These are phyloP conservation scores for Borealophlyctis nickersoniae DNA, from an alignment of 192 early-diverging fungal species.

Conservation along the genomic window DNA sequence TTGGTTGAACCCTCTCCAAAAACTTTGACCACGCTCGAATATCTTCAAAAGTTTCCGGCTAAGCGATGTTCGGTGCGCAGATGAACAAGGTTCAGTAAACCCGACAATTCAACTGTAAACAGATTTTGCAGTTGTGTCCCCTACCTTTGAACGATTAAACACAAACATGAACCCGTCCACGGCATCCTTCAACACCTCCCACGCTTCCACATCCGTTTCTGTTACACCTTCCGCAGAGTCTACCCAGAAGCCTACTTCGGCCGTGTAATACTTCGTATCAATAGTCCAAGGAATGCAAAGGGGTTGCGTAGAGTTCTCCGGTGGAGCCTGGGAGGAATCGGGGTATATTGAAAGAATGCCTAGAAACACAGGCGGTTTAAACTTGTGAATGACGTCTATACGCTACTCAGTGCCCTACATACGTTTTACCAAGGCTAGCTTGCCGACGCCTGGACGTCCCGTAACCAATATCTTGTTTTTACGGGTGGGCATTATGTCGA, in stretches of 20 bases:
- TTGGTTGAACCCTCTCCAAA: conserved; percentile 48
- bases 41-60: conserved; percentile 56
- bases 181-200: neutral
- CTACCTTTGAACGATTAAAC: conserved; percentile 56
- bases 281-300: conserved; percentile 47
- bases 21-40: conserved; percentile 55
- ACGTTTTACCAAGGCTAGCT: conserved; percentile 53
- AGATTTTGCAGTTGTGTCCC: neutral
- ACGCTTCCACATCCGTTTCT: conserved; percentile 8
- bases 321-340: neutral
- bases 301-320: neutral
- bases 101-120: neutral
- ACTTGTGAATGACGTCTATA: neutral
- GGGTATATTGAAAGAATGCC: neutral
- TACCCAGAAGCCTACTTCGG: conserved; percentile 62
- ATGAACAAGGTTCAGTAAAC: too few relatives aligned
- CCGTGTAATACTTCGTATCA: conserved; percentile 67
- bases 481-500: neutral
- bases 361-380: neutral
- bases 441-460: conserved; percentile 47
- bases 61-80: too few relatives aligned
- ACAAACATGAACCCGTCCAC: conserved; percentile 61
- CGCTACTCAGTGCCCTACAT: conserved; percentile 18
- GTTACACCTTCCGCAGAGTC: conserved; percentile 40
- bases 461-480: conserved; percentile 58